These are phyloP conservation scores for Juglanconis sp. DNA, from an alignment of 2,329 filamentous ascomycete genomes.

Conservation along the genomic window DNA sequence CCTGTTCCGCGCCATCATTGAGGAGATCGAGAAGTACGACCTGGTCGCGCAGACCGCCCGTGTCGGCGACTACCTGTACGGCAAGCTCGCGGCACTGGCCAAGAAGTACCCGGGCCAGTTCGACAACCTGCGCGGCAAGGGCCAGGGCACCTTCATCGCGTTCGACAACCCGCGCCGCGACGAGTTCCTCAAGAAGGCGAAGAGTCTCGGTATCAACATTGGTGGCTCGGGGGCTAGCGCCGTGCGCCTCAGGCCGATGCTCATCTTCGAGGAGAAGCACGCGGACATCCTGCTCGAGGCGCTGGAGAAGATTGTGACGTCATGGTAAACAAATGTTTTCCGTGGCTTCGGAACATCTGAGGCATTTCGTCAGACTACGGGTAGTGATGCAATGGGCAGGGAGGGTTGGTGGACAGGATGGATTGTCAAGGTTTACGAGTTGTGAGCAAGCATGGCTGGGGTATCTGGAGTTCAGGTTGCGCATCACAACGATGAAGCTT, in stretches of 20 bases:
- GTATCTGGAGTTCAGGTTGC: constrained; percentile 15
- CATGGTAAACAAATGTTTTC: constrained; percentile 21
- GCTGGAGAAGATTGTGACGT: constrained; percentile 69
- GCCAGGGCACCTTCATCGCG: constrained; percentile 87
- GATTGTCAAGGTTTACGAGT: neutral
- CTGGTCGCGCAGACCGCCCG: constrained; percentile 77
- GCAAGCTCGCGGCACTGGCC: constrained; percentile 64
- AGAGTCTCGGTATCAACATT: constrained; percentile 80
- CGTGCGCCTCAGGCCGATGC: constrained; percentile 81
- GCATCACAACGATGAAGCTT: neutral
- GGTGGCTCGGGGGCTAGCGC: constrained; percentile 75
- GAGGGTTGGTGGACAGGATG: neutral
- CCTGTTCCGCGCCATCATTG: constrained; percentile 80
- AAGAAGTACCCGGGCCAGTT: constrained; percentile 73
- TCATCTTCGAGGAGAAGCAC: constrained; percentile 89
- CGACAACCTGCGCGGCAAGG: constrained; percentile 80
- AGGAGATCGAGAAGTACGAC: constrained; percentile 72
- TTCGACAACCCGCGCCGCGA: constrained; percentile 83
- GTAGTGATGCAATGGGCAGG: neutral
- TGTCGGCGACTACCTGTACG: constrained; percentile 76
- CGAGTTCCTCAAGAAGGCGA: constrained; percentile 74
- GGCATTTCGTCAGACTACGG: neutral
- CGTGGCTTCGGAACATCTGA: neutral
- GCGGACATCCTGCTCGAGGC: constrained; percentile 79
- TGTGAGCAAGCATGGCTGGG: constrained; percentile 10